Evolutionary conservation across 768 basidiomycete genomes (phyloP).

Genomic region (Russula griseocarnosa): DNA sequence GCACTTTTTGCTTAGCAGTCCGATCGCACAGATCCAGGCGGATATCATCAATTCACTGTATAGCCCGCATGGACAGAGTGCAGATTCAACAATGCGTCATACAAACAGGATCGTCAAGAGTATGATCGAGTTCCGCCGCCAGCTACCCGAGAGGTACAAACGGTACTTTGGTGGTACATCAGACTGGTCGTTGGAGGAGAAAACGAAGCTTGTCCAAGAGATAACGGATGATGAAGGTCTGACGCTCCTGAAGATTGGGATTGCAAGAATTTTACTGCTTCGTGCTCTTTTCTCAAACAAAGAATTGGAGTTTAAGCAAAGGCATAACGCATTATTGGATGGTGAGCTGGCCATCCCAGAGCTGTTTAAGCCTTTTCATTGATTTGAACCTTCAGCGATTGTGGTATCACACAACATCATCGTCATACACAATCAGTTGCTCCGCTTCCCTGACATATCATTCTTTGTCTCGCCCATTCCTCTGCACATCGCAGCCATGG

Average conservation of each 20-base stretch:
- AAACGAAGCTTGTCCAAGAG: slow-evolving; percentile 60
- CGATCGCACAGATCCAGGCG: slow-evolving; percentile 79
- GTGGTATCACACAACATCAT: slow-evolving; percentile 86
- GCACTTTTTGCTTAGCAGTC: slow-evolving; percentile 72
- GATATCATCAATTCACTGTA: slow-evolving; percentile 87
- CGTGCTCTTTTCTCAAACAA: slow-evolving; percentile 76
- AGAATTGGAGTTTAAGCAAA: slow-evolving; percentile 59
- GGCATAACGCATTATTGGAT: slow-evolving; percentile 71
- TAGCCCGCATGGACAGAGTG: slow-evolving; percentile 64
- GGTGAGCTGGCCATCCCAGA: slow-evolving; percentile 46
- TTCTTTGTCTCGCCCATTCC: slow-evolving; percentile 90
- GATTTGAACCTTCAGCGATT: slow-evolving; percentile 49
- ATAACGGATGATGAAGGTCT: slow-evolving; percentile 80
- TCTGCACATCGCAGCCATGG: slow-evolving; percentile 87
- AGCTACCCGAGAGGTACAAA: slow-evolving; percentile 67
- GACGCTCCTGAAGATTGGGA: slow-evolving; percentile 78
- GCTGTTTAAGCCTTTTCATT: slow-evolving; percentile 1
- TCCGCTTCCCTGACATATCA: slow-evolving; percentile 78
- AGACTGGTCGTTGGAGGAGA: slow-evolving; percentile 67
- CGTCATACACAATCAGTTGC: slow-evolving; percentile 77
- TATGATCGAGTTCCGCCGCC: slow-evolving; percentile 64
- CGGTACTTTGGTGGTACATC: slow-evolving; percentile 73
- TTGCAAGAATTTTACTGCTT: slow-evolving; percentile 71
- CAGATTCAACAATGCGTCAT: slow-evolving; percentile 68
- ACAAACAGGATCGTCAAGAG: slow-evolving; percentile 76